Conservation (phyloP, 805 yeast genomes). For the Diddensiella santjacobensis region DNA sequence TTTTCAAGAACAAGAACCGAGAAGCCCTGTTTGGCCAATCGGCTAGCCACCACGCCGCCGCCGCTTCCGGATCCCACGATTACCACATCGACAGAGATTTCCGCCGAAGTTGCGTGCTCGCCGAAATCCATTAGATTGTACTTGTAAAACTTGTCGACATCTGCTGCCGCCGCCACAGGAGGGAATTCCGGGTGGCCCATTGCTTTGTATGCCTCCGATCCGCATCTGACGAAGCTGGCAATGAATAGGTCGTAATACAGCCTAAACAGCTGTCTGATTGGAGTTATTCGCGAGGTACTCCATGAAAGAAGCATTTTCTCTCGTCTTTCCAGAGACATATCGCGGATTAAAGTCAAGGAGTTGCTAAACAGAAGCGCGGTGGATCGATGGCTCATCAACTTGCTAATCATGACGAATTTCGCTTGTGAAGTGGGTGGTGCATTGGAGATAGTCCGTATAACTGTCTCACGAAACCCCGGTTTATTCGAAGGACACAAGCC, state of each 20-base stretch:
- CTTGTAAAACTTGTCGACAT: conserved; percentile 32
- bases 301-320: conserved; percentile 36
- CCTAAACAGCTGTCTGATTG: conserved; percentile 37
- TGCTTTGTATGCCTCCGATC: conserved; percentile 37
- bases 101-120: conserved; percentile 12
- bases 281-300: conserved; percentile 40
- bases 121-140: conserved; percentile 30
- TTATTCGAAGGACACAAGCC: conserved; percentile 11
- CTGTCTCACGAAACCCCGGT: conserved; percentile 8
- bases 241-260: conserved; percentile 31
- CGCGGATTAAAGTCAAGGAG: conserved; percentile 22
- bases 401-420: conserved; percentile 20
- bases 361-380: conserved; percentile 26
- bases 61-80: conserved; percentile 53
- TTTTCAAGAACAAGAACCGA: conserved; percentile 47
- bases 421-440: conserved; percentile 1
- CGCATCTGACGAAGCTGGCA: conserved; percentile 30
- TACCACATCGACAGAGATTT: conserved; percentile 17
- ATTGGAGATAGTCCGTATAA: conserved; percentile 1
- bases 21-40: conserved; percentile 42
- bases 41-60: conserved; percentile 50
- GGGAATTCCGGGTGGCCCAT: conserved; percentile 38
- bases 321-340: conserved; percentile 32
- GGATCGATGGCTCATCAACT: conserved; percentile 22
- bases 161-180: conserved; percentile 24